A percentile compares a stretch with the other conserved stretches of the same genome.
These are phyloP conservation scores for Tuber borchii DNA, from an alignment of 495 filamentous ascomycete species.

Conservation along the genomic window DNA sequence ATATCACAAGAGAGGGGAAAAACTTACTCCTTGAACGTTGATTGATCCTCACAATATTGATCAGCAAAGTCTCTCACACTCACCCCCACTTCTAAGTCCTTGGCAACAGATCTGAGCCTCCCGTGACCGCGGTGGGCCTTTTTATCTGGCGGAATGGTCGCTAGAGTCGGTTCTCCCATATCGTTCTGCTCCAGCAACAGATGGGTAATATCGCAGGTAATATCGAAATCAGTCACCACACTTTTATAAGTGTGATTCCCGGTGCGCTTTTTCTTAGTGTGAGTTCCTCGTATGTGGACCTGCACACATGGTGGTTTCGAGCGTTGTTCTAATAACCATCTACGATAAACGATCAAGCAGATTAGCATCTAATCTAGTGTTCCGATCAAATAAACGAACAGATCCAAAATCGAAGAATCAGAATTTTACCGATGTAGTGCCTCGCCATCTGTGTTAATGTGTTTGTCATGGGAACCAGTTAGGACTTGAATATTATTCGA, in stretches of 20 bases:
- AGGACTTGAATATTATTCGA: conserved; percentile 8
- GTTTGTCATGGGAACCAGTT: conserved; percentile 34
- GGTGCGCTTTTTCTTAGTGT: conserved; percentile 6
- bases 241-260: conserved; percentile 8
- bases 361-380: neutral
- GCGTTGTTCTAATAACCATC: conserved; percentile 30
- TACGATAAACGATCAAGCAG: conserved; percentile 9
- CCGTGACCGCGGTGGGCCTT: conserved; percentile 21
- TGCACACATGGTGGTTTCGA: conserved; percentile 17
- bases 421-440: conserved; percentile 35
- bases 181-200: conserved; percentile 3
- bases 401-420: neutral
- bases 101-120: conserved; percentile 17
- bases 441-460: conserved; percentile 40
- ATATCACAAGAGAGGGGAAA: neutral
- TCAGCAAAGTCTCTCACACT: conserved; percentile 31
- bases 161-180: neutral
- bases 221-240: conserved; percentile 21
- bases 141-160: conserved; percentile 9
- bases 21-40: conserved; percentile 33
- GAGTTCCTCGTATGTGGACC: conserved; percentile 26
- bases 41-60: conserved; percentile 35
- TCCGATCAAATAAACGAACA: conserved; percentile 1
- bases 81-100: conserved; percentile 9
- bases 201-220: conserved; percentile 5